A percentile compares a stretch with the other conserved stretches of the same genome.
Conservation (phyloP, 805 yeast genomes). For the Yueomyces sinensis region DNA sequence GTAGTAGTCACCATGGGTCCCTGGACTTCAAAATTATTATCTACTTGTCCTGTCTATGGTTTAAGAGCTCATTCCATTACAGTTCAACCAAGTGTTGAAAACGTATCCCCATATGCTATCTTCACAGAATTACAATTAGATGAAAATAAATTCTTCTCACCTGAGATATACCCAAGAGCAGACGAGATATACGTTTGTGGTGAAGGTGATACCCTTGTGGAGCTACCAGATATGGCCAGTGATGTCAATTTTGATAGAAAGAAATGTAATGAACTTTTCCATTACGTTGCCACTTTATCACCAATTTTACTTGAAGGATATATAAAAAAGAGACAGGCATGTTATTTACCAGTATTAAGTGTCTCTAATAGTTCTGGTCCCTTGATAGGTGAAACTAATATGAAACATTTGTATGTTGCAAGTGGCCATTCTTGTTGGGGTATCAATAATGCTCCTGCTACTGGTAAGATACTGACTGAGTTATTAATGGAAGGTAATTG, state of each 20-base stretch:
- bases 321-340: conserved; percentile 78
- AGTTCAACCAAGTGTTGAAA: conserved; percentile 59
- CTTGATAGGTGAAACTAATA: conserved; percentile 85
- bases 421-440: conserved; percentile 99
- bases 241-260: conserved; percentile 80
- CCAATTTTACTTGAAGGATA: conserved; percentile 61
- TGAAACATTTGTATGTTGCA: conserved; percentile 63
- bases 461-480: conserved; percentile 90
- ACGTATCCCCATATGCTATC: conserved; percentile 78
- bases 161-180: conserved; percentile 88
- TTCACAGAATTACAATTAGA: conserved; percentile 77
- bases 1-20: conserved; percentile 85
- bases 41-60: conserved; percentile 90
- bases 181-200: conserved; percentile 98
- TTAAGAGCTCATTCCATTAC: conserved; percentile 92
- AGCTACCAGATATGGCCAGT: conserved; percentile 86
- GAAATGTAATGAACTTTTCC: conserved; percentile 78
- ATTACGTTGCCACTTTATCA: conserved; percentile 66
- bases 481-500: conserved; percentile 76
- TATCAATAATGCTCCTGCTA: conserved; percentile 92
- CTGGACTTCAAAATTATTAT: conserved; percentile 85
- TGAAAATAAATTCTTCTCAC: conserved; percentile 61
- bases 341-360: conserved; percentile 88
- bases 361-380: conserved; percentile 92
- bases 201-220: conserved; percentile 85